These are phyloP conservation scores for Vaccinium corymbosum DNA, from an alignment of 148 eudicot genomes.

Conservation along the genomic window DNA sequence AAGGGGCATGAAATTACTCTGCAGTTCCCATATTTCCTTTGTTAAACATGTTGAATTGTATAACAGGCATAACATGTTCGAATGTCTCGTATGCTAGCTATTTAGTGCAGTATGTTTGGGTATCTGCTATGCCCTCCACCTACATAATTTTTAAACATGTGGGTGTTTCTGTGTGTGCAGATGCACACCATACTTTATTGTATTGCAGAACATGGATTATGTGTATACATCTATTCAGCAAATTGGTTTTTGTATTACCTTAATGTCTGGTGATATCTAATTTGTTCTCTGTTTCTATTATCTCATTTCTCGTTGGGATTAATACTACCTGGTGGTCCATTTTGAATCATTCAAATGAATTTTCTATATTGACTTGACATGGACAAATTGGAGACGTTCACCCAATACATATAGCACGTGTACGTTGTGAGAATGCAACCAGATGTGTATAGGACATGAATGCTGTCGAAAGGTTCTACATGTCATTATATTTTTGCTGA, in stretches of 20 bases:
- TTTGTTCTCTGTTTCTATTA: neutral
- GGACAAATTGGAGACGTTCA: neutral
- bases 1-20: no score
- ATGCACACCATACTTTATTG: neutral
- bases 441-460: no score
- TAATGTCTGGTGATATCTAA: neutral
- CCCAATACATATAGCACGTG: neutral
- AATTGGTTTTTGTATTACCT: neutral
- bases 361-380: no score
- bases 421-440: neutral
- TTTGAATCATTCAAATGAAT: neutral
- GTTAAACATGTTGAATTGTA: no score
- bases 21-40: no score
- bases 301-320: neutral
- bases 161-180: neutral
- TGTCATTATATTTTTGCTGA: neutral
- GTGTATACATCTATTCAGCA: neutral
- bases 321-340: neutral
- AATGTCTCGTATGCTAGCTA: slow-evolving; percentile 1
- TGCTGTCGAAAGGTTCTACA: neutral
- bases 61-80: no score
- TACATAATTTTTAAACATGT: neutral
- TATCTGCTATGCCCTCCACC: neutral
- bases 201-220: neutral
- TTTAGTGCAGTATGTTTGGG: neutral